Percentiles rank a stretch among this genome's conserved stretches.
phyloP scores from a whole-genome alignment of 495 filamentous ascomycete genomes.

The Bacidia rubella region DNA sequence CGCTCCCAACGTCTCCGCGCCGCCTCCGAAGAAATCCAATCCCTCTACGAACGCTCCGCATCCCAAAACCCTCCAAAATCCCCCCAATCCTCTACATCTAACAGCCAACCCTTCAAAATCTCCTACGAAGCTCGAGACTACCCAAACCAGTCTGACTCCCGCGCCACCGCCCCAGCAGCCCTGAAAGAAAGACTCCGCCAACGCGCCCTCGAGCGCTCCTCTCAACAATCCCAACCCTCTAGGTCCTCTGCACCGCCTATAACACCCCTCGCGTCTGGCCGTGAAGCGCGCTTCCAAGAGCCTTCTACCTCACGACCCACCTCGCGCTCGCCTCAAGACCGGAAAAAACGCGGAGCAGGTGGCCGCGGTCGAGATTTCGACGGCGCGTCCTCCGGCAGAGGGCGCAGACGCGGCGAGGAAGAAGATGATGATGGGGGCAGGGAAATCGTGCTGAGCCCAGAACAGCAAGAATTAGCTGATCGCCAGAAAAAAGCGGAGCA shows the following conservation, averaged over 20 bases:
- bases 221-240: neutral
- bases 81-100: neutral
- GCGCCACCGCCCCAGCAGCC: neutral
- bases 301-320: neutral
- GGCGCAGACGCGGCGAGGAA: neutral
- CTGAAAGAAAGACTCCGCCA: constrained; percentile 4
- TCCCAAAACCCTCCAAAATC: neutral
- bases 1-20: neutral
- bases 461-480: neutral
- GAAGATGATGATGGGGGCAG: neutral
- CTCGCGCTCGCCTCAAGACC: neutral
- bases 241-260: too few species aligned
- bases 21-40: neutral
- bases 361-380: neutral
- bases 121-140: neutral
- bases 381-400: neutral
- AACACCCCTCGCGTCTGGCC: too few species aligned
- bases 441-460: neutral
- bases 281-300: neutral
- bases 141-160: neutral
- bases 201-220: neutral
- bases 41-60: constrained; percentile 2
- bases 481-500: neutral
- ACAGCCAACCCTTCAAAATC: neutral
- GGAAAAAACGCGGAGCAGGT: neutral